Evolutionary conservation across 768 basidiomycete species (phyloP), one percentile per base, ranked within the genome.

Genomic region (Hypholoma sublateritium): DNA sequence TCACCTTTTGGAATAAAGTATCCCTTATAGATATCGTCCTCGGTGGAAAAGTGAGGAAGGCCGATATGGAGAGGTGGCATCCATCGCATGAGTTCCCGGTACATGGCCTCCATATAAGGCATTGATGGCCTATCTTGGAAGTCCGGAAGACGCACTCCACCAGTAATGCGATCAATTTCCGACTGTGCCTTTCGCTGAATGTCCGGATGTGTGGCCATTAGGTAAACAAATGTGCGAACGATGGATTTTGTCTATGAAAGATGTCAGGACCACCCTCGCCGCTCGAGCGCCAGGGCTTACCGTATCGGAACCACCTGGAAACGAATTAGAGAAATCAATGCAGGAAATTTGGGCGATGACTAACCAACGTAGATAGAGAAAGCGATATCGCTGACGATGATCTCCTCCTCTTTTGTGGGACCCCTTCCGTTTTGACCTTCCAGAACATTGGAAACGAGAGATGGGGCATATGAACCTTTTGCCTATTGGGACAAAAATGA

Each of bases 111-210:
- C 8, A 59, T 51, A 53, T 67, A 74, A 6, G 73, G 72, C 4
- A 73, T 57, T 19, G 59, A 52, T 2, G 49, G 12, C 8, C 62
- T 55, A 54, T 74, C 72, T 5, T 64, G 61, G 43, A 68, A 60
- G 2, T 53, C 60, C 1, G 72, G 69, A 13, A 74, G 56, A 3
- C 73, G 65, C 9, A 64, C 60, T 11, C 50, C 54, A 1, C 74
- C 74, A 11, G 73, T 57, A 8, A 72, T 61, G 0, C 49, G 52
- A 50, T 75, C 72, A 36, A 76, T 65, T 59, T 75, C 73, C 4
- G 50, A 61, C 57, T 73, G 75, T n/a, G 70, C 74, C 36, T 68
- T 69, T 17, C 45, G 58, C 56, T 73, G 72, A 1, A 67, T 64
- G 3, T 74, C 65, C 1, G 74, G 72, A 53, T 74, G 58, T 16